Evolutionary conservation across 352 stramenopile genomes (phyloP), one percentile per base, ranked within the genome.

Genomic region (Phytopythium cucurbitacearum): DNA sequence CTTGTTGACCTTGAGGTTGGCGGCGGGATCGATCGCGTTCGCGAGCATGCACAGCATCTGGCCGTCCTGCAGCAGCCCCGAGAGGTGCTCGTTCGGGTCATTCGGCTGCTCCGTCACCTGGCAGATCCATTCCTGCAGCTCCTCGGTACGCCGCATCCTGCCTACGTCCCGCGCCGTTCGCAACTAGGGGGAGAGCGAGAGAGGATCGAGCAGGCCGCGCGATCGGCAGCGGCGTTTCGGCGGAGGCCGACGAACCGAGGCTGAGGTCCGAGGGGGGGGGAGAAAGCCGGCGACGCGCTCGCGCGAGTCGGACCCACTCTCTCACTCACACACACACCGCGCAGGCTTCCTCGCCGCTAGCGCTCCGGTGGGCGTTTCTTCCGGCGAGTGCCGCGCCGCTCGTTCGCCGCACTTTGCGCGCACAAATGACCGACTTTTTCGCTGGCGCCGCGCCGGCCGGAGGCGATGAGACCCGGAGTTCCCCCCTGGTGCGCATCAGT

Each of bases 41-140:
- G 84, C 85, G 37, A 95, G 70, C 39, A 88, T 65, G 67, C 85
- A 95, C 39, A 95, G 76, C 46, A 94, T 71, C 60, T 95, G 85
- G 15, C 85, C 85, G 60, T 95, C 78, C 57, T 91, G 81, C 35
- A 95, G 68, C 66, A 91, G 75, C 13, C 85, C 69, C 37, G 78
- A 90, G 28, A 95, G 64, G 66, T 95, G 82, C 60, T 92, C 82
- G 36, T 77, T 67, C 66, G 76, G 69, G 43, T 86, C 79, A 46
- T 80, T 80, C 39, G 67, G 45, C 59, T 89, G 69, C 54, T 83
- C 76, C 21, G 80, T 94, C 48, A 91, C 73, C 63, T 80, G 80
- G 53, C 73, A 87, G 69, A 94, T 84, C 83, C 83, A 94, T 35
- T 88, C 83, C 64, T 91, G 79, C 32, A 94, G 60, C 59, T 94